phyloP scores from a whole-genome alignment of 495 filamentous ascomycete genomes.

The Trichocladium antarcticum region DNA sequence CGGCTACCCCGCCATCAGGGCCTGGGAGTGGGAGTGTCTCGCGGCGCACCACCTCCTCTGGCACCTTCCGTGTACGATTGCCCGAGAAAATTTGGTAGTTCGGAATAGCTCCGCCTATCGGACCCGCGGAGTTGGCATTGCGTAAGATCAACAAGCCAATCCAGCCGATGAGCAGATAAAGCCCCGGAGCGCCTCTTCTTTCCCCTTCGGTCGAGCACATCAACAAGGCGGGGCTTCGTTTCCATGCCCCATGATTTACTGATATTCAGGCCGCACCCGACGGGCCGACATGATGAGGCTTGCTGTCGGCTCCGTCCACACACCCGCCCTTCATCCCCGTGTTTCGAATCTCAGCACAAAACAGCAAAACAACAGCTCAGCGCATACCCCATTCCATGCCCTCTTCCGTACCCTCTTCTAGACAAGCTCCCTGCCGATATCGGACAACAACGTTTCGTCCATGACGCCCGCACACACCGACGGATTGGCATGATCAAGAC shows the following conservation, averaged over 20 bases:
- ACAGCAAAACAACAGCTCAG: no score
- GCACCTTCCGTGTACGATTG: neutral
- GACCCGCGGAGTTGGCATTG: neutral
- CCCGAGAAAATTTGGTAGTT: neutral
- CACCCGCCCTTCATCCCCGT: no score
- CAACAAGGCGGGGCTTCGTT: neutral
- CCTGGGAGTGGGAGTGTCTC: neutral
- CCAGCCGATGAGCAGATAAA: conserved; percentile 1
- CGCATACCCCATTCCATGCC: neutral
- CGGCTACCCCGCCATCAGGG: conserved; percentile 6
- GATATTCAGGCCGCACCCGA: neutral
- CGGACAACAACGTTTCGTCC: neutral
- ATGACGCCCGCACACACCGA: neutral
- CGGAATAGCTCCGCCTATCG: neutral
- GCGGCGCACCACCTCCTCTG: neutral
- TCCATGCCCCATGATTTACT: neutral
- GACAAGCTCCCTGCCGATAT: neutral
- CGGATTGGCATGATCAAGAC: neutral
- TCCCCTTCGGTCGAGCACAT: neutral
- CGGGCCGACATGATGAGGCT: conserved; percentile 2
- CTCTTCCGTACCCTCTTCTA: neutral
- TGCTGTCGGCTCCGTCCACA: neutral
- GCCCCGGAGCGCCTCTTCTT: neutral
- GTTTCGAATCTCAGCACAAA: no score
- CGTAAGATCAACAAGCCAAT: neutral